Evolutionary conservation across 257 asterid genomes (phyloP), one percentile per base, ranked within the genome.

Genomic region (Catharanthus roseus): DNA sequence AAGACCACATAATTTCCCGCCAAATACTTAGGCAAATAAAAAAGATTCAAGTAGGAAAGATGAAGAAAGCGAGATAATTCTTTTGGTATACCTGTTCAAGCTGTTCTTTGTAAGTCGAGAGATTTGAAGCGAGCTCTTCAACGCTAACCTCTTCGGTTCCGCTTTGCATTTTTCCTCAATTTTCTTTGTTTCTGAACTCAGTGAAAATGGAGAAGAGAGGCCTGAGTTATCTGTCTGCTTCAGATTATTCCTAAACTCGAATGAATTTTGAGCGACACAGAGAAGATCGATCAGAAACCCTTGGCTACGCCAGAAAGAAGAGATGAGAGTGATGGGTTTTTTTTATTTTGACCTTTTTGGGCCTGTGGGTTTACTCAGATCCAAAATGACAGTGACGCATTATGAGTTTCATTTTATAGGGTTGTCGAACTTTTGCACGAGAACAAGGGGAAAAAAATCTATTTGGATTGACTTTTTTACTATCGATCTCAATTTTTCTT

Each of bases 81-180:
- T 24, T 26, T 55, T 10, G 18, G 5, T 3, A 47, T 69, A 91
- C 99, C 97, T 95, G 96, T 42, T 78, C 88, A 80, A 95, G 97
- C 89, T 95, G 99, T 29, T 89, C 89, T 83, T 80, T 86, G 82
- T 95, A 91, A 41, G 96, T 91, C 41, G 97, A 83, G 53, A 95
- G 93, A 82, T 87, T 95, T 38, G 92, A 85, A 41, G 88, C 92
- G 83, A 95, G 88, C 78, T 95, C 97, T 76, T 87, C 88, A 71
- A 88, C 86, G 84, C 81, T 95, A 71, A 91, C 89, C 79, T 85
- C 97, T 71, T 95, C 99, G 39, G 83, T 89, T 67, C 87, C 95
- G 54, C 75, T 63, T 31, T 76, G 78, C 84, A 74, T 76, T 28
- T 58, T 34, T 39, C 53, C 28, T 26, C 41, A 31, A 38, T 10